These are phyloP conservation scores for Passalora sequoiae DNA, from an alignment of 2,329 filamentous ascomycete genomes.

Conservation along the genomic window DNA sequence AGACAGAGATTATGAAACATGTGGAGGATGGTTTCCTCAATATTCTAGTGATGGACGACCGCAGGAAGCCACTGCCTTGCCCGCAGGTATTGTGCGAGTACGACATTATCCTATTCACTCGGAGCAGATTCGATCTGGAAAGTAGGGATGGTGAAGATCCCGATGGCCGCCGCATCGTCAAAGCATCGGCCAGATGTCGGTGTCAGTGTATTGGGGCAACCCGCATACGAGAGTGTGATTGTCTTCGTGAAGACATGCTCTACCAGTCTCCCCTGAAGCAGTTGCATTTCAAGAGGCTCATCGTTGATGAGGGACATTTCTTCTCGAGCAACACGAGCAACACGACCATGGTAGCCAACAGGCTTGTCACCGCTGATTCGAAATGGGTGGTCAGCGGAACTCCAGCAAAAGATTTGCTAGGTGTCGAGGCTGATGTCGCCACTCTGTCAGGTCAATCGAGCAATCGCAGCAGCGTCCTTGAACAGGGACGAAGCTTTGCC, in stretches of 20 bases:
- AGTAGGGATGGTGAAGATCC: slow-evolving; percentile 1
- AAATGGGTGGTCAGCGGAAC: slow-evolving; percentile 91
- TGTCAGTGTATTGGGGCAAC: slow-evolving; percentile 44
- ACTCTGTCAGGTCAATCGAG: too few species aligned
- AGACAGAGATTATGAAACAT: slow-evolving; percentile 73
- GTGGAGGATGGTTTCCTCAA: slow-evolving; percentile 53
- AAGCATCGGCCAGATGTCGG: slow-evolving; percentile 30
- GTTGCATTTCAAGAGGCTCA: slow-evolving; percentile 72
- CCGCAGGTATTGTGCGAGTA: slow-evolving; percentile 56
- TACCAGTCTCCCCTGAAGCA: slow-evolving; percentile 60
- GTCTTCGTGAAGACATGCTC: slow-evolving; percentile 36
- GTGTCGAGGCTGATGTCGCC: slow-evolving; percentile 59
- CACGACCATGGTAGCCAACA: slow-evolving; percentile 51
- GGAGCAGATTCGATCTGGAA: slow-evolving; percentile 52
- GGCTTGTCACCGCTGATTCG: slow-evolving; percentile 57
- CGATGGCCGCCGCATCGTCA: slow-evolving; percentile 38
- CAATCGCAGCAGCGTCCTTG: slow-evolving; percentile 12
- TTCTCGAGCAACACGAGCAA: slow-evolving; percentile 65
- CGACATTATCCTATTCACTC: slow-evolving; percentile 75
- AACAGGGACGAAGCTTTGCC: slow-evolving; percentile 39
- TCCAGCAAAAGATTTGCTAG: slow-evolving; percentile 76
- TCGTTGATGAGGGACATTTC: slow-evolving; percentile 87
- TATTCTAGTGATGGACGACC: slow-evolving; percentile 57
- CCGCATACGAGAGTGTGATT: slow-evolving; percentile 43
- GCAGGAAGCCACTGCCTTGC: slow-evolving; percentile 51